These are phyloP conservation scores for Pichia rugopelliculosa DNA, from an alignment of 805 yeast species.

Conservation along the genomic window DNA sequence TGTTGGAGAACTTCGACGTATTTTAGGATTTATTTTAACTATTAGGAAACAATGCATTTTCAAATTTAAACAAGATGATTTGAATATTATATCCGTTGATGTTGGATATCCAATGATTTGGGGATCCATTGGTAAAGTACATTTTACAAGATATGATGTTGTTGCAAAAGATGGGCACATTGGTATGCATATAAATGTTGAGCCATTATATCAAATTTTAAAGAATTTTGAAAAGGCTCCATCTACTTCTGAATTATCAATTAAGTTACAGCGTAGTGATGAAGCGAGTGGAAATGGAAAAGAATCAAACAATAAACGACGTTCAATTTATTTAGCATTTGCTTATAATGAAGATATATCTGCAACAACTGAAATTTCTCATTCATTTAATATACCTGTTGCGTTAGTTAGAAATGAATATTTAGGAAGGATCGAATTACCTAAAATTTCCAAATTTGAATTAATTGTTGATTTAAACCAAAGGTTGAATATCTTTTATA, in stretches of 20 bases:
- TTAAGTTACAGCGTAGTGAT: slow-evolving; percentile 34
- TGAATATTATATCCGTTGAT: slow-evolving; percentile 46
- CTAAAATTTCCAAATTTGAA: slow-evolving; percentile 49
- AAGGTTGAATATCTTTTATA: slow-evolving; percentile 47
- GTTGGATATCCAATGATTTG: slow-evolving; percentile 60
- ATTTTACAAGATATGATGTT: slow-evolving; percentile 45
- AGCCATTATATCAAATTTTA: slow-evolving; percentile 50
- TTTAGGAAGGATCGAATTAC: slow-evolving; percentile 52
- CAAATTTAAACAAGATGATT: slow-evolving; percentile 42
- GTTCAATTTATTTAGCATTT: slow-evolving; percentile 45
- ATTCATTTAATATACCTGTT: slow-evolving; percentile 67
- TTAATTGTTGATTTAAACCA: slow-evolving; percentile 45
- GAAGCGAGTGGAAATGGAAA: slow-evolving; percentile 20
- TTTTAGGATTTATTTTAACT: slow-evolving; percentile 25
- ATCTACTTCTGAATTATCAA: slow-evolving; percentile 39
- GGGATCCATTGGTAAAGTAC: slow-evolving; percentile 44
- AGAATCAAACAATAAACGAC: slow-evolving; percentile 18
- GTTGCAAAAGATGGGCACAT: slow-evolving; percentile 48
- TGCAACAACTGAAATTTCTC: slow-evolving; percentile 43
- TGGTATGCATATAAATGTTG: slow-evolving; percentile 55
- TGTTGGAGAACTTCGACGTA: slow-evolving; percentile 18
- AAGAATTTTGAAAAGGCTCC: slow-evolving; percentile 48
- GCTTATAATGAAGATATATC: slow-evolving; percentile 42
- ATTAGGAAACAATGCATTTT: slow-evolving; percentile 51
- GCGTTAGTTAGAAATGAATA: slow-evolving; percentile 49